These are phyloP conservation scores for Massarina eburnea DNA, from an alignment of 2,329 filamentous ascomycete species.

Conservation along the genomic window DNA sequence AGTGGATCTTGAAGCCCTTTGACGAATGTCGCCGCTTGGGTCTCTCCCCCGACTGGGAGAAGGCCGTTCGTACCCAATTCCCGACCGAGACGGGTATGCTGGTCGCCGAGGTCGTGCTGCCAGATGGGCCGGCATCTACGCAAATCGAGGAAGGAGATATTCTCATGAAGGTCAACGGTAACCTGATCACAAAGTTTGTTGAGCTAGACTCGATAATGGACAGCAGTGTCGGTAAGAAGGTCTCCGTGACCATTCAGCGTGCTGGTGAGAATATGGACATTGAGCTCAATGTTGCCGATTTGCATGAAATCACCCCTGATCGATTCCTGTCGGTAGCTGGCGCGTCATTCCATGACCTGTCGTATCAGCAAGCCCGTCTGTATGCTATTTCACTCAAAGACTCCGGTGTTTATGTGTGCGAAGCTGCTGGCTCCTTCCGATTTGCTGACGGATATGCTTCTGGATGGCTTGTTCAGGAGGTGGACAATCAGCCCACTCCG, in stretches of 20 bases:
- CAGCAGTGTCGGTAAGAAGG: slow-evolving; percentile 75
- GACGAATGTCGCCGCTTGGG: slow-evolving; percentile 93
- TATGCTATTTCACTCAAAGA: slow-evolving; percentile 85
- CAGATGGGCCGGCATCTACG: slow-evolving; percentile 80
- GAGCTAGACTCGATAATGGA: slow-evolving; percentile 89
- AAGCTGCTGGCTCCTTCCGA: slow-evolving; percentile 91
- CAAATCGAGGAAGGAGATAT: slow-evolving; percentile 95
- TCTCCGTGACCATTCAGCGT: slow-evolving; percentile 81
- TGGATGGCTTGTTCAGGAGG: slow-evolving; percentile 89
- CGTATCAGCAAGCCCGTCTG: slow-evolving; percentile 94
- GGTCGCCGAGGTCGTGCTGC: slow-evolving; percentile 91
- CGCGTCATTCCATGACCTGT: slow-evolving; percentile 92
- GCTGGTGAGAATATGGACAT: slow-evolving; percentile 87
- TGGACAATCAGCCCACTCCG: slow-evolving; percentile 89
- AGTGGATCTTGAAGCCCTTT: slow-evolving; percentile 95
- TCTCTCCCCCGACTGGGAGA: slow-evolving; percentile 82
- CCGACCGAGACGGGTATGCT: slow-evolving; percentile 96
- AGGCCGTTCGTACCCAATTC: slow-evolving; percentile 76
- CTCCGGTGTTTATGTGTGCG: slow-evolving; percentile 85
- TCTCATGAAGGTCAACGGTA: slow-evolving; percentile 87
- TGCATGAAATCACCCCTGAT: slow-evolving; percentile 93
- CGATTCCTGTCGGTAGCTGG: slow-evolving; percentile 93
- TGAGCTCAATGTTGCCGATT: slow-evolving; percentile 80
- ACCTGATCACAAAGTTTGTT: slow-evolving; percentile 91
- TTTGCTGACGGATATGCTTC: slow-evolving; percentile 84